Conservation (phyloP, 2,329 filamentous ascomycete species). For the Penicillium psychrosexuale region DNA sequence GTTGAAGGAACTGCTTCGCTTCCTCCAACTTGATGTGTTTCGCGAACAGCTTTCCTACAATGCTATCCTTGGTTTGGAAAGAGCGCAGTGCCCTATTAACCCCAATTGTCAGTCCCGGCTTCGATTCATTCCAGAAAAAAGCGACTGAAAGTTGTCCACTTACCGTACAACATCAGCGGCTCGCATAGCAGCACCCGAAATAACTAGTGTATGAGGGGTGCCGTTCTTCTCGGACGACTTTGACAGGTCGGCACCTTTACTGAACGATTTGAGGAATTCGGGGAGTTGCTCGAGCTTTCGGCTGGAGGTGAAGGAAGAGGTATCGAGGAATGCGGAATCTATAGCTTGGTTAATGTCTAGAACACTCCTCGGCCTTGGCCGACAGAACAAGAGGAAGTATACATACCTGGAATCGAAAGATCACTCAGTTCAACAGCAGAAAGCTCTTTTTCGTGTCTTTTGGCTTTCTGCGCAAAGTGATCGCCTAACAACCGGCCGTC, state of each 20-base stretch:
- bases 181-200: constrained; percentile 79
- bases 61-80: constrained; percentile 73
- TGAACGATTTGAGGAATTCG: constrained; percentile 66
- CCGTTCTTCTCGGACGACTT: constrained; percentile 67
- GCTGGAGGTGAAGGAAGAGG: constrained; percentile 66
- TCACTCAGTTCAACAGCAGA: constrained; percentile 83
- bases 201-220: constrained; percentile 78
- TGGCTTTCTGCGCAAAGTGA: constrained; percentile 75
- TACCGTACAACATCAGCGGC: constrained; percentile 80
- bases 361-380: neutral
- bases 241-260: constrained; percentile 57
- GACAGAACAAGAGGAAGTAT: neutral
- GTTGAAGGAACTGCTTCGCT: constrained; percentile 71
- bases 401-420: constrained; percentile 70
- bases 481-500: constrained; percentile 80
- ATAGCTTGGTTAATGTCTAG: neutral
- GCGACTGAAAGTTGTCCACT: constrained; percentile 12
- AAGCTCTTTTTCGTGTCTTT: constrained; percentile 73
- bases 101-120: constrained; percentile 6
- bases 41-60: constrained; percentile 88
- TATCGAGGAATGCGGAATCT: constrained; percentile 76
- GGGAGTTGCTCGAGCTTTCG: constrained; percentile 72
- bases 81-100: constrained; percentile 62
- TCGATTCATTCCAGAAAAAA: neutral
- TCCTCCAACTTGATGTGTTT: constrained; percentile 97